These are phyloP conservation scores for Aquanectria penicillioides DNA, from an alignment of 2,329 filamentous ascomycete genomes.

Conservation along the genomic window DNA sequence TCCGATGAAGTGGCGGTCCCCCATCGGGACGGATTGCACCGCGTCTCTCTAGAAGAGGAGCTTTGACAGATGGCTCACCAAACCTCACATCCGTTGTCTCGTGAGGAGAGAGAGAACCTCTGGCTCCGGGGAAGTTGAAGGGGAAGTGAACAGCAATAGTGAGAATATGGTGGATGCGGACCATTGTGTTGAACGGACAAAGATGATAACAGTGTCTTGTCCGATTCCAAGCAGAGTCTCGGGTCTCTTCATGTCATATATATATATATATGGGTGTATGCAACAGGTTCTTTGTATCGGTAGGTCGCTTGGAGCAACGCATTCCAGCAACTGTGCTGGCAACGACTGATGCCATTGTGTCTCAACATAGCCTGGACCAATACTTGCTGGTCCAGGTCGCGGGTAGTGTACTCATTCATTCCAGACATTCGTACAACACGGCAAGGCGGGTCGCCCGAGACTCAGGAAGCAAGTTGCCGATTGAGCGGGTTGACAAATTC, in stretches of 20 bases:
- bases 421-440: slow-evolving; percentile 10
- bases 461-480: not conserved
- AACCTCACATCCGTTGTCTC: slow-evolving; percentile 16
- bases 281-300: not conserved
- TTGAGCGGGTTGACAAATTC: not conserved
- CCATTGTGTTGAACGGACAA: slow-evolving; percentile 34
- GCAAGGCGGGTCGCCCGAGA: not conserved
- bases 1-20: slow-evolving; percentile 23
- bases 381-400: slow-evolving; percentile 27
- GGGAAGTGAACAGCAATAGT: slow-evolving; percentile 27
- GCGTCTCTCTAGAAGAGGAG: too few relatives aligned
- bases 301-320: slow-evolving; percentile 45
- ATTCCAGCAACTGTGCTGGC: slow-evolving; percentile 42
- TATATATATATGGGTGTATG: slow-evolving; percentile 14
- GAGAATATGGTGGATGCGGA: slow-evolving; percentile 33
- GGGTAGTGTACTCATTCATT: slow-evolving; percentile 26
- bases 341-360: slow-evolving; percentile 34
- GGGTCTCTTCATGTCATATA: slow-evolving; percentile 33
- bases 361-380: slow-evolving; percentile 27
- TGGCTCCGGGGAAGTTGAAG: slow-evolving; percentile 10
- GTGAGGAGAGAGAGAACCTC: slow-evolving; percentile 24
- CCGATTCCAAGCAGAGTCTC: not conserved
- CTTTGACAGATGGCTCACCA: slow-evolving; percentile 5
- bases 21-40: slow-evolving; percentile 20
- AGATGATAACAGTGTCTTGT: slow-evolving; percentile 4